These are phyloP conservation scores for Schoenoplectus tabernaemontani DNA, from an alignment of 202 grass and related monocot species.

Conservation along the genomic window DNA sequence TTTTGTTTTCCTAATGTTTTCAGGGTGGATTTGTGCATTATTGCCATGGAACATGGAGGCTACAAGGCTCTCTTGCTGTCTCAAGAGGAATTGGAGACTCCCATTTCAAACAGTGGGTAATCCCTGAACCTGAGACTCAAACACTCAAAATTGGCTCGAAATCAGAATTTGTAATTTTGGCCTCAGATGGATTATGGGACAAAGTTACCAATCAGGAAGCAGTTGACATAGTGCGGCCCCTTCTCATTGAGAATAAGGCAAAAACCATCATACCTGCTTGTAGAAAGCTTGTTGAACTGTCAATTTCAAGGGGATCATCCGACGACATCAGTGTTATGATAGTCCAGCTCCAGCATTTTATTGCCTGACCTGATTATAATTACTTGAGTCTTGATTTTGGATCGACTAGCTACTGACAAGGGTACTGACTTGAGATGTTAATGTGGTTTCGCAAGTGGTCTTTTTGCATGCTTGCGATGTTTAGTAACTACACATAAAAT, in stretches of 20 bases:
- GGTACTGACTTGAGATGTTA: slow-evolving; percentile 1
- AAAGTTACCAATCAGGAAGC: slow-evolving; percentile 80
- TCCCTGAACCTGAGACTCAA: slow-evolving; percentile 70
- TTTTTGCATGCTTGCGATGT: slow-evolving; percentile 36
- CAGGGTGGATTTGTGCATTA: slow-evolving; percentile 90
- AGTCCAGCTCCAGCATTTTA: slow-evolving; percentile 49
- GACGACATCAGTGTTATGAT: slow-evolving; percentile 83
- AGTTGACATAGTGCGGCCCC: slow-evolving; percentile 40
- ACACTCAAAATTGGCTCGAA: slow-evolving; percentile 41
- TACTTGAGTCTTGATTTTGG: slow-evolving; percentile 1
- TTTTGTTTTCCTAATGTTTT: slow-evolving; percentile 7
- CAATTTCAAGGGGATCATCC: slow-evolving; percentile 51
- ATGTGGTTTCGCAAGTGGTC: slow-evolving; percentile 40
- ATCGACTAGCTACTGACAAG: neutral
- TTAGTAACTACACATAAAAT: neutral
- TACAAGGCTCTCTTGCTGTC: slow-evolving; percentile 84
- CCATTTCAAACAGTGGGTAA: slow-evolving; percentile 84
- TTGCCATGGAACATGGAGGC: slow-evolving; percentile 76
- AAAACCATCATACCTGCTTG: slow-evolving; percentile 46
- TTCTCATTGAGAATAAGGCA: slow-evolving; percentile 32
- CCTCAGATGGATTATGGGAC: slow-evolving; percentile 93
- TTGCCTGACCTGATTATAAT: slow-evolving; percentile 17
- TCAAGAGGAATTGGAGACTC: slow-evolving; percentile 81
- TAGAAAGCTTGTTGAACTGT: slow-evolving; percentile 53
- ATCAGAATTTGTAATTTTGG: slow-evolving; percentile 88